A percentile compares a stretch with the other conserved stretches of the same genome.
Conservation (phyloP, 805 yeast species). For the Peterozyma toletana region DNA sequence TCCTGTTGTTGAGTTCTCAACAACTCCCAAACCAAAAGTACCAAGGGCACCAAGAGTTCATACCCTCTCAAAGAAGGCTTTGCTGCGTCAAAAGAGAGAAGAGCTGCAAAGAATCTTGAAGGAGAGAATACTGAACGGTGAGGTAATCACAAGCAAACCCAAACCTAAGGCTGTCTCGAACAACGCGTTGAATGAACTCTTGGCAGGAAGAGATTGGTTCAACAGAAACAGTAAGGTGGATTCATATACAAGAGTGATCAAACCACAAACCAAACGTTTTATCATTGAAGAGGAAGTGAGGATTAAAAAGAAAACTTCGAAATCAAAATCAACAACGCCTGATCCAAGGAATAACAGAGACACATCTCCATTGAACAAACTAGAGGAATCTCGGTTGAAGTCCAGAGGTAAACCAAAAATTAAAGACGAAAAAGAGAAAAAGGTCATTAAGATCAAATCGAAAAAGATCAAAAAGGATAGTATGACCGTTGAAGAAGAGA, state of each 20-base stretch:
- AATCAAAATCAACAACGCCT: neutral
- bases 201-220: slow-evolving; percentile 8
- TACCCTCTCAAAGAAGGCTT: neutral
- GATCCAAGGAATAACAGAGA: neutral
- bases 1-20: neutral
- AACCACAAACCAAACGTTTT: slow-evolving; percentile 5
- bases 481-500: neutral
- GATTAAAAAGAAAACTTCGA: neutral
- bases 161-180: neutral
- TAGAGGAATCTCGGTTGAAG: slow-evolving; percentile 1
- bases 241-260: slow-evolving; percentile 3
- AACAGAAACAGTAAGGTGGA: slow-evolving; percentile 3
- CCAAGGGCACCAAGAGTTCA: neutral
- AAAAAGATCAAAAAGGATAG: neutral
- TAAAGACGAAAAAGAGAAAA: slow-evolving; percentile 2
- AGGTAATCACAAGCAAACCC: neutral
- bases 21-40: neutral
- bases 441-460: neutral
- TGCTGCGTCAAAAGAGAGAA: neutral
- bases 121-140: neutral
- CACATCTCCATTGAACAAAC: neutral
- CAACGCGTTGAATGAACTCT: neutral
- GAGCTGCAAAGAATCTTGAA: neutral
- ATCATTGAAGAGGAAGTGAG: slow-evolving; percentile 2
- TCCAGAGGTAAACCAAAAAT: slow-evolving; percentile 1